A percentile compares a stretch with the other conserved stretches of the same genome.
phyloP scores from a whole-genome alignment of 345 rosid species.

The Mercurialis annua region DNA sequence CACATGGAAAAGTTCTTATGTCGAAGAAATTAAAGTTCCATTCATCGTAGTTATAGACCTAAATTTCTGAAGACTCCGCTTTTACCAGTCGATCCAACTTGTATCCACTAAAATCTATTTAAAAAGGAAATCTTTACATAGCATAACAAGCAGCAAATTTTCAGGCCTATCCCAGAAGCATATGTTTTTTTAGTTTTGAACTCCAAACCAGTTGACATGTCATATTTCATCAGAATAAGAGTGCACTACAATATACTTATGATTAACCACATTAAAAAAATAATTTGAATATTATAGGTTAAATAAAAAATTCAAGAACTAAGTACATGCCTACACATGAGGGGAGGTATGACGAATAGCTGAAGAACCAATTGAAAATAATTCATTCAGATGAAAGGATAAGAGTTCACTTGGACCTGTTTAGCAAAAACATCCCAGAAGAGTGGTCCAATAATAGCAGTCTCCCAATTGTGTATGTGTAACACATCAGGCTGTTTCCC shows the following conservation, averaged over 20 bases:
- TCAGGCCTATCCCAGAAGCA: not conserved
- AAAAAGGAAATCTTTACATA: not conserved
- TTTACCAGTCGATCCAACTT: not conserved
- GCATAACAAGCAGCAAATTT: not conserved
- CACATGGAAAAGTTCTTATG: not conserved
- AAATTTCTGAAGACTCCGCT: not conserved
- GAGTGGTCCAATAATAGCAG: conserved; percentile 80
- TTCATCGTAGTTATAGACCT: not conserved
- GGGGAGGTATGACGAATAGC: not conserved
- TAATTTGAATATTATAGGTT: not conserved
- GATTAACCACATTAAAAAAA: not conserved
- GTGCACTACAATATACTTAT: not conserved
- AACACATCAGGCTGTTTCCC: conserved; percentile 86
- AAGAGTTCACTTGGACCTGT: conserved; percentile 42
- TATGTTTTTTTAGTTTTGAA: conserved; percentile 3
- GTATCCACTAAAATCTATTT: not conserved
- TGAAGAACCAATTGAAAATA: conserved; percentile 7
- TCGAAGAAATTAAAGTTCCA: not conserved
- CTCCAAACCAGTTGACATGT: conserved; percentile 5
- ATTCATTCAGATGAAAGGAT: not conserved
- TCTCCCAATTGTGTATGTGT: conserved; percentile 84
- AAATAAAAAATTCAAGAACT: not conserved
- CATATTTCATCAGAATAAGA: conserved; percentile 4
- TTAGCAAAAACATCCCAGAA: conserved; percentile 85
- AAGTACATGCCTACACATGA: not conserved